Evolutionary conservation across 202 grass and related monocot genomes (phyloP).

Genomic region (Hordeum pubiflorum): DNA sequence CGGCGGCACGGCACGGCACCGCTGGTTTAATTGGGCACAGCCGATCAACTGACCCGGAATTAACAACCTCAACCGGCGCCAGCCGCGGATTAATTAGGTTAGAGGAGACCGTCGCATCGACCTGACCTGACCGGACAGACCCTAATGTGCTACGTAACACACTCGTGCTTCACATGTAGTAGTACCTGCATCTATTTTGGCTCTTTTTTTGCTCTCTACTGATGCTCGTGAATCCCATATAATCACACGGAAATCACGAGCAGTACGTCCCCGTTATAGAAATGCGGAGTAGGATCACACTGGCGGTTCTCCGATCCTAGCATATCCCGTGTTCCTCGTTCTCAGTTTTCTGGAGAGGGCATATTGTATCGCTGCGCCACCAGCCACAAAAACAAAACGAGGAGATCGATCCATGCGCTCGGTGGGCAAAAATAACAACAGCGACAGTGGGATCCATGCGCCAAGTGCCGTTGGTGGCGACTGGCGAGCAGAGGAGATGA

Average conservation of each 20-base stretch:
- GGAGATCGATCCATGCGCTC: neutral
- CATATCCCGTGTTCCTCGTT: constrained; percentile 13
- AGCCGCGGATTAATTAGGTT: neutral
- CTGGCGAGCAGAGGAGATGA: neutral
- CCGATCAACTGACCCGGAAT: neutral
- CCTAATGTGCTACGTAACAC: neutral
- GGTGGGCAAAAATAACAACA: neutral
- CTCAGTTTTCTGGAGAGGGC: neutral
- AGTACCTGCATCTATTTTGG: neutral
- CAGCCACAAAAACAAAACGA: neutral
- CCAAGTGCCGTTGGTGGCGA: neutral
- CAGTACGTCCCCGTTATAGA: neutral
- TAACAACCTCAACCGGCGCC: neutral
- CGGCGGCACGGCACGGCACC: constrained; percentile 3
- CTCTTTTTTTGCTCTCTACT: no score
- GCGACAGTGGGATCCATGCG: neutral
- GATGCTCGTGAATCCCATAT: neutral
- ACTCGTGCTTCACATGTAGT: neutral
- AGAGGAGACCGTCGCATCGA: neutral
- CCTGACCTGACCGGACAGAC: neutral
- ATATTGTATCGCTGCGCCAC: neutral
- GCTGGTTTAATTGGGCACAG: constrained; percentile 9
- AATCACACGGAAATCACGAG: constrained; percentile 12
- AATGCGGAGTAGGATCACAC: neutral
- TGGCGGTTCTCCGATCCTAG: no score